A percentile compares a stretch with the other conserved stretches of the same genome.
phyloP scores from a whole-genome alignment of 345 rosid species.

The Litchi chinensis region DNA sequence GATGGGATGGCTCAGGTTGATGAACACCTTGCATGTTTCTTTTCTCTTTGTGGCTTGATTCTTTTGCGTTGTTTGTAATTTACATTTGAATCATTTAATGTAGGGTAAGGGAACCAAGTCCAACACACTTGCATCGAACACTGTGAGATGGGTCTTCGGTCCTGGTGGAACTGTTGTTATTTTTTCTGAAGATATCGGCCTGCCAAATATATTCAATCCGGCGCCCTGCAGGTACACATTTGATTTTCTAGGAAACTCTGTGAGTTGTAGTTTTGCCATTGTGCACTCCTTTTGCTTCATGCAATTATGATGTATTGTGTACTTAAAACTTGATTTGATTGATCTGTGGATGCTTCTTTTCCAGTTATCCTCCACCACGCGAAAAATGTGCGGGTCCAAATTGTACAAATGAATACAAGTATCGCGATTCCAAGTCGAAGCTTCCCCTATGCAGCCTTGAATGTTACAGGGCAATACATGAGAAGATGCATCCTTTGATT shows the following conservation, averaged over 20 bases:
- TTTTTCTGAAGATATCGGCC: slow-evolving; percentile 71
- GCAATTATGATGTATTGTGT: neutral
- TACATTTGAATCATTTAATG: slow-evolving; percentile 11
- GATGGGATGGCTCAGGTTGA: slow-evolving; percentile 69
- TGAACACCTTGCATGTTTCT: neutral
- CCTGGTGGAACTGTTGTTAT: slow-evolving; percentile 61
- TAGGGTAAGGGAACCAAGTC: slow-evolving; percentile 60
- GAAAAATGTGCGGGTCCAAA: slow-evolving; percentile 80
- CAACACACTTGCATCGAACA: slow-evolving; percentile 49
- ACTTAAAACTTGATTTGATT: neutral
- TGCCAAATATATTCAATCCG: slow-evolving; percentile 63
- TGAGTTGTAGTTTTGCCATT: neutral
- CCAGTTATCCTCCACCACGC: slow-evolving; percentile 75
- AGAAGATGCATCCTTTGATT: slow-evolving; percentile 32
- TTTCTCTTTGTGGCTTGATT: neutral
- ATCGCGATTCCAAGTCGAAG: slow-evolving; percentile 73
- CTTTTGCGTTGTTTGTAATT: slow-evolving; percentile 10
- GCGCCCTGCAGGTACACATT: slow-evolving; percentile 47
- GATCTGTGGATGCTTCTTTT: neutral
- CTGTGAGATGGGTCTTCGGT: slow-evolving; percentile 62
- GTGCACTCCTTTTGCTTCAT: neutral
- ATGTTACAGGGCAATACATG: slow-evolving; percentile 70
- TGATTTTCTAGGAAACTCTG: neutral
- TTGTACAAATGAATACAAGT: slow-evolving; percentile 67
- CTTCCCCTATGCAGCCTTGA: slow-evolving; percentile 77